A percentile compares a stretch with the other conserved stretches of the same genome.
Evolutionary conservation across 2,329 filamentous ascomycete genomes (phyloP).

Genomic region (Zymoseptoria ardabiliae): DNA sequence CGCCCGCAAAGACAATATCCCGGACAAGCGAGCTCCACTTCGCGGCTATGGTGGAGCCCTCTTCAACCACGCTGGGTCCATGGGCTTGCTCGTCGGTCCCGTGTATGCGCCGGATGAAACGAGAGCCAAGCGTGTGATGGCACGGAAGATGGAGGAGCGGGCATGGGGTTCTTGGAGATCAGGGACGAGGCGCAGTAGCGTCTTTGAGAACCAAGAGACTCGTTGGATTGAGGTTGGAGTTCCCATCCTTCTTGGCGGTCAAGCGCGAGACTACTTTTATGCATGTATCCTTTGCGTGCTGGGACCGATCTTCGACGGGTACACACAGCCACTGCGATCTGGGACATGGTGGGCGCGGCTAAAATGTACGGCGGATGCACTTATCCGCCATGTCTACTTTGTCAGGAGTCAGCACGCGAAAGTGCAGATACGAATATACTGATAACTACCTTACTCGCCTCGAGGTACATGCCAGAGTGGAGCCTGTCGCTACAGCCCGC

Average conservation of each 20-base stretch:
- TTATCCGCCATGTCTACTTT: neutral
- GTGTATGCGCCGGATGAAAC: neutral
- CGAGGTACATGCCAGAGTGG: neutral
- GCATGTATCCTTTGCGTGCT: neutral
- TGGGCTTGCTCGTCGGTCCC: neutral
- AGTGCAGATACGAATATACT: neutral
- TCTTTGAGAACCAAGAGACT: conserved; percentile 8
- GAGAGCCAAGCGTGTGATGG: conserved; percentile 2
- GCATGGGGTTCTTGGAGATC: conserved; percentile 20
- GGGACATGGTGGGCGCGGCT: neutral
- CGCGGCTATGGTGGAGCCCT: neutral
- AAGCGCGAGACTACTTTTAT: neutral
- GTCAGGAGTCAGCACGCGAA: neutral
- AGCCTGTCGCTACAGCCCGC: neutral
- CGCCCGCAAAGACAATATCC: neutral
- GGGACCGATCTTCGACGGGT: neutral
- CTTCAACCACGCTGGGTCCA: neutral
- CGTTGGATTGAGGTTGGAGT: neutral
- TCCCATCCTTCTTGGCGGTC: neutral
- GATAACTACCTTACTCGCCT: neutral
- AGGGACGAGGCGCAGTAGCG: conserved; percentile 29
- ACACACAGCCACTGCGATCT: neutral
- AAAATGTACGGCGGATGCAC: neutral
- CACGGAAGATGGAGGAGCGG: neutral
- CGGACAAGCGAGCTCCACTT: neutral